Percentiles rank a stretch among this genome's conserved stretches.
Evolutionary conservation across 139 green algal genomes (phyloP).

Genomic region (Chlamydomonas schloesseri): DNA sequence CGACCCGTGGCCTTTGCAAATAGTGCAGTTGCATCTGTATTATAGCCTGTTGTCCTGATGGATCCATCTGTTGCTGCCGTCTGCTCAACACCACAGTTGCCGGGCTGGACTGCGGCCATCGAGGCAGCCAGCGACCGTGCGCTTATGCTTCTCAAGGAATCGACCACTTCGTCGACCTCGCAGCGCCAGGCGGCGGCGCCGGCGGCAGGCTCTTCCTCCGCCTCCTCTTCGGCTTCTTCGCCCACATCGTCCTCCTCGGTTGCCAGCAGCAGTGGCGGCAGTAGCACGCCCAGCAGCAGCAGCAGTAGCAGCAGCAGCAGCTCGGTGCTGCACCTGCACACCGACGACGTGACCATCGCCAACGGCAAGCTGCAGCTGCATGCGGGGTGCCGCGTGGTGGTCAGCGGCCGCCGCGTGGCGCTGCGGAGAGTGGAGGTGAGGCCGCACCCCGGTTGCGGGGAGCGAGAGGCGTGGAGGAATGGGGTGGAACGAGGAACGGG

Average conservation of each 20-base stretch:
- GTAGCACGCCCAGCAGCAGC: not conserved
- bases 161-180: no score
- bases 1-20: no score
- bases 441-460: not conserved
- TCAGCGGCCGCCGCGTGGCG: constrained; percentile 7
- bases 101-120: no score
- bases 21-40: no score
- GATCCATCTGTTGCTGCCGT: no score
- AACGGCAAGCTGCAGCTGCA: constrained; percentile 31
- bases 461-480: not conserved
- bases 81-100: no score
- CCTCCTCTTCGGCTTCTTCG: no score
- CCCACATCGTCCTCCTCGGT: not conserved
- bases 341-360: constrained; percentile 10
- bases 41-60: no score
- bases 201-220: no score
- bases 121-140: no score
- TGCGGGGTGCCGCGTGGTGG: constrained; percentile 17
- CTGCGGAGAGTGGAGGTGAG: constrained; percentile 21
- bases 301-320: not conserved
- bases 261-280: not conserved
- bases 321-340: not conserved
- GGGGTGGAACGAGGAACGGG: not conserved
- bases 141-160: no score
- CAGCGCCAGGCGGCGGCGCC: no score